These are phyloP conservation scores for Teunomyces barrocoloradensis DNA, from an alignment of 805 yeast species.

Conservation along the genomic window DNA sequence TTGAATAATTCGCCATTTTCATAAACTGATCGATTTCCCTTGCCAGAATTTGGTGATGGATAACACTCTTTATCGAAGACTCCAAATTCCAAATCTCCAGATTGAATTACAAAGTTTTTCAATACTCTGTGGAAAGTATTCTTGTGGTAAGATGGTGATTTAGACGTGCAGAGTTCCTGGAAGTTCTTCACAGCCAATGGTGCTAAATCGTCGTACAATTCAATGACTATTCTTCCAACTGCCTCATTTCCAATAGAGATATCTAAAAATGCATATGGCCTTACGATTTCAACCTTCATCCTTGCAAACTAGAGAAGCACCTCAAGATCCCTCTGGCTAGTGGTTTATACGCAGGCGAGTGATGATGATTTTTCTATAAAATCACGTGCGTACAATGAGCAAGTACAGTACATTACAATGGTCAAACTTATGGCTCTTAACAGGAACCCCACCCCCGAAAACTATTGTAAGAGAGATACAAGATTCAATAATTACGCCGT, in stretches of 20 bases:
- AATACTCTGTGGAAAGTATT: conserved; percentile 61
- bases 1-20: conserved; percentile 34
- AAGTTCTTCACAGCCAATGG: conserved; percentile 59
- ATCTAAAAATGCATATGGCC: conserved; percentile 48
- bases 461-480: no score
- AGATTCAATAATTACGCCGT: no score
- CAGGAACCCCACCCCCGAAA: no score
- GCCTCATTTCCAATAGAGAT: conserved; percentile 40
- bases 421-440: no score
- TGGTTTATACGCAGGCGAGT: not conserved
- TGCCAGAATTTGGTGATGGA: conserved; percentile 29
- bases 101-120: conserved; percentile 69
- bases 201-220: conserved; percentile 48
- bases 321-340: no score
- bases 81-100: conserved; percentile 56
- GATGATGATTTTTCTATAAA: not conserved
- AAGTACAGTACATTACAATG: no score
- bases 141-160: conserved; percentile 33
- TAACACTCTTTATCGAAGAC: conserved; percentile 12
- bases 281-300: conserved; percentile 32
- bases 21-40: conserved; percentile 29
- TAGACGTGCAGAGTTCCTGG: conserved; percentile 36
- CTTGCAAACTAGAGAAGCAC: not conserved
- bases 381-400: not conserved
- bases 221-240: conserved; percentile 61